Percentiles rank a stretch among this genome's conserved stretches.
These are phyloP conservation scores for Macaranga tanarius DNA, from an alignment of 441 rosid species.

Conservation along the genomic window DNA sequence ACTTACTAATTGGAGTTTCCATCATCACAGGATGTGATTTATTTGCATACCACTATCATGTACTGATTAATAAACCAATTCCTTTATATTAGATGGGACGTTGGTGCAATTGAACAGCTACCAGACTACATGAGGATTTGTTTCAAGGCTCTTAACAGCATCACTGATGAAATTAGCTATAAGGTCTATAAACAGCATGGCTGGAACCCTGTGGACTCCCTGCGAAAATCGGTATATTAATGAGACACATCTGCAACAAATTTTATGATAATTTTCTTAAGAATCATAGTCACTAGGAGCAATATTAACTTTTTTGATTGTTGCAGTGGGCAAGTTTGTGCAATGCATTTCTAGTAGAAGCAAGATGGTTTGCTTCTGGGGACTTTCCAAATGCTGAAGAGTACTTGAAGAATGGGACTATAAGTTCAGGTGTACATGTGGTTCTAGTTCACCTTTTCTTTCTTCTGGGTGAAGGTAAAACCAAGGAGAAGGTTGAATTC, in stretches of 20 bases:
- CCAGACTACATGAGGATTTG: slow-evolving; percentile 49
- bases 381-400: slow-evolving; percentile 39
- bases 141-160: slow-evolving; percentile 44
- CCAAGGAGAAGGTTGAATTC: slow-evolving; percentile 27
- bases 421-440: slow-evolving; percentile 52
- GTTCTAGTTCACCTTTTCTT: slow-evolving; percentile 46
- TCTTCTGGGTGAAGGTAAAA: slow-evolving; percentile 37
- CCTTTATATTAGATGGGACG: slow-evolving; percentile 43
- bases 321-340: slow-evolving; percentile 55
- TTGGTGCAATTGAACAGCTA: slow-evolving; percentile 22
- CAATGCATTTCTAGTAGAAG: slow-evolving; percentile 53
- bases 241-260: background rate
- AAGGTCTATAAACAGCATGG: slow-evolving; percentile 36
- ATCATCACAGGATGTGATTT: too few relatives aligned
- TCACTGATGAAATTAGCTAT: slow-evolving; percentile 44
- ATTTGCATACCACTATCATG: too few relatives aligned
- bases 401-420: slow-evolving; percentile 51
- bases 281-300: background rate
- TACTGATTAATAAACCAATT: background rate
- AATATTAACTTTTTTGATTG: background rate
- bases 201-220: slow-evolving; percentile 40
- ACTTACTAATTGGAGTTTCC: too few relatives aligned
- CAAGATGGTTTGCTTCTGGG: slow-evolving; percentile 46
- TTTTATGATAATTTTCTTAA: background rate
- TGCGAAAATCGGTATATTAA: slow-evolving; percentile 41